These are phyloP conservation scores for Volvox reticuliferus DNA, from an alignment of 139 green algal genomes.

Conservation along the genomic window DNA sequence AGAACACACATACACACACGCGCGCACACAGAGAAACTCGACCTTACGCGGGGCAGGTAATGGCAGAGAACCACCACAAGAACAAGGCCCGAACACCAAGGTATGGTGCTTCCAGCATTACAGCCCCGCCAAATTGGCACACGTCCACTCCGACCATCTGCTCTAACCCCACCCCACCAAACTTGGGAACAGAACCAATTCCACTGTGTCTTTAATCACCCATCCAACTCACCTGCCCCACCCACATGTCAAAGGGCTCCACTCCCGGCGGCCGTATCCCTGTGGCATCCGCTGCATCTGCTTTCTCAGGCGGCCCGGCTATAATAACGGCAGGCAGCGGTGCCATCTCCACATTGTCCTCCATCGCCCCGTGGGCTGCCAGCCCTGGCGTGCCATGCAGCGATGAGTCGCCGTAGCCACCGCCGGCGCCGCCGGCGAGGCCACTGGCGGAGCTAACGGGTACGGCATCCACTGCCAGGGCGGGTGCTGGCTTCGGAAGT, in stretches of 20 bases:
- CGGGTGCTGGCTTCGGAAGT: background rate
- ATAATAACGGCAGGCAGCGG: constrained; percentile 3
- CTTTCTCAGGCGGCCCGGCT: background rate
- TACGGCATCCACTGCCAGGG: background rate
- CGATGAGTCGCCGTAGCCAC: background rate
- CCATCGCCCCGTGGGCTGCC: background rate
- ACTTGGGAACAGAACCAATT: too few species aligned
- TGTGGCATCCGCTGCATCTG: background rate
- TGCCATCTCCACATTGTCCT: constrained; percentile 4
- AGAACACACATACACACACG: too few species aligned
- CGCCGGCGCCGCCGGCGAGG: background rate
- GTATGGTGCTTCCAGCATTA: too few species aligned
- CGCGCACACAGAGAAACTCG: too few species aligned
- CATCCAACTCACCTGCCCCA: constrained; percentile 27
- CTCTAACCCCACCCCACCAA: too few species aligned
- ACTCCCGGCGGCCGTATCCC: background rate
- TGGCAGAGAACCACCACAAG: too few species aligned
- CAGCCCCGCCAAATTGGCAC: too few species aligned
- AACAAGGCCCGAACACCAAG: too few species aligned
- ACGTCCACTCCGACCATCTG: too few species aligned
- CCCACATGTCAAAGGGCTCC: constrained; percentile 75
- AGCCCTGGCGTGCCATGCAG: background rate
- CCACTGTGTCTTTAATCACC: too few species aligned
- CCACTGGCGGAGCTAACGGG: background rate
- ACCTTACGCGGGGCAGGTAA: too few species aligned